Evolutionary conservation across 305 asterid genomes (phyloP).

Genomic region (Withania somnifera): DNA sequence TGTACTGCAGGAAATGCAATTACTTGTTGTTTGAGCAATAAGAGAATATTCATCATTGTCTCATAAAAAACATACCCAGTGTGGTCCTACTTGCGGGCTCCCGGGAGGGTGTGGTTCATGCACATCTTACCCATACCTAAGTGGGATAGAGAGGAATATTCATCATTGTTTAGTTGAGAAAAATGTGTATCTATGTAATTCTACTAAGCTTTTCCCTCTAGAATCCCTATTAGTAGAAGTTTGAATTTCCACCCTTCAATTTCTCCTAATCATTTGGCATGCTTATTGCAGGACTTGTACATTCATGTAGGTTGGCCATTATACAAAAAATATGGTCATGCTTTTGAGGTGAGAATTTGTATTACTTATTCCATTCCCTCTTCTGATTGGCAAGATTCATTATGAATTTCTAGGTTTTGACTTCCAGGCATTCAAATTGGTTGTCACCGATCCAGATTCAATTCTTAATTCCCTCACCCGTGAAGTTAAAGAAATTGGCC

Average conservation of each 20-base stretch:
- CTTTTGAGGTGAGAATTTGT: slow-evolving; percentile 69
- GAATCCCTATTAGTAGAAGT: neutral
- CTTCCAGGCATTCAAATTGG: slow-evolving; percentile 72
- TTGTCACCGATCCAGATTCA: slow-evolving; percentile 84
- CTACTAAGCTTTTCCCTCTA: neutral
- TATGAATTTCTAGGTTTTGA: neutral
- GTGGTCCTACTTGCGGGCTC: neutral
- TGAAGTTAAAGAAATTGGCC: slow-evolving; percentile 82
- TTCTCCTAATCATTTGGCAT: neutral
- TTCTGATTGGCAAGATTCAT: neutral
- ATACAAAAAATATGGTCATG: slow-evolving; percentile 90
- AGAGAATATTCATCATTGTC: neutral
- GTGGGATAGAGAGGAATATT: neutral
- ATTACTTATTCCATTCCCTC: neutral
- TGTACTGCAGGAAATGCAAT: neutral
- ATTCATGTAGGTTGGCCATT: slow-evolving; percentile 95
- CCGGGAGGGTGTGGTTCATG: neutral
- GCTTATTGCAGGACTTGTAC: slow-evolving; percentile 58
- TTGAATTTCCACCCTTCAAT: neutral
- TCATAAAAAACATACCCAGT: neutral
- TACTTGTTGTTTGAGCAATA: neutral
- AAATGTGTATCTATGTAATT: neutral
- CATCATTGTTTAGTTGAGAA: neutral
- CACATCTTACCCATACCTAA: neutral
- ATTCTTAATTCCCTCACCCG: slow-evolving; percentile 84